Evolutionary conservation across 371 early-diverging fungal species (phyloP), one percentile per base, ranked within the genome.

Genomic region (Globomyces sp.): DNA sequence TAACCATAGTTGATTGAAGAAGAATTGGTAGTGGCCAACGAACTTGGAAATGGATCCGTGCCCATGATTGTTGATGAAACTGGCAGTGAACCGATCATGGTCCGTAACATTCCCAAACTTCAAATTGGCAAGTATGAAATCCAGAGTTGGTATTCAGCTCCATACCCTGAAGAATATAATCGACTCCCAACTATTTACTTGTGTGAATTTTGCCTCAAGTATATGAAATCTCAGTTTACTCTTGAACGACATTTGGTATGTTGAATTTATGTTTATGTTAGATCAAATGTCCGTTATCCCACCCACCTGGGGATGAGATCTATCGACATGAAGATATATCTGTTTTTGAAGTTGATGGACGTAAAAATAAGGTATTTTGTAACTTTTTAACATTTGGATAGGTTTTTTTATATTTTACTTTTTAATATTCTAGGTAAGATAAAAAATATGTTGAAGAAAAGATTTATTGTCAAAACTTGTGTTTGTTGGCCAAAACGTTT

Each of bases 221-320:
- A 97, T 75, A 93, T 98, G 87, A 89, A 88, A 66, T 86, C 87
- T 66, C 75, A 77, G 39, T 90, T 79, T 66, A 80, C 85, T 36
- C 83, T 87, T 5, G 75, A 74, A 39, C 80, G 93, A 51, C 95
- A 90, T 73, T 40, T 11, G 8, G 9, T 24, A 24, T 0, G 24
- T 24, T 24, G 24, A 24, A 24, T 24, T 24, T 24, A 24, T 24
- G 24, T 24, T 24, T 24, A 86, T 85, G 79, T 82, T 24, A 24
- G 24, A 24, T 69, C 47, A 93, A 94, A 67, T 99, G 99, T 72
- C 72, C 78, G 1, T 71, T 90, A 61, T 77, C 81, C 48, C 90
- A 95, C 71, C 99, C 99, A 40, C 99, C 99, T 10, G 99, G 99
- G 8, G 93, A 93, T 70, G 98, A 99, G 75, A 99, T 99, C 40